Evolutionary conservation across 352 stramenopile species (phyloP).

Genomic region (Phytophthora rubi): DNA sequence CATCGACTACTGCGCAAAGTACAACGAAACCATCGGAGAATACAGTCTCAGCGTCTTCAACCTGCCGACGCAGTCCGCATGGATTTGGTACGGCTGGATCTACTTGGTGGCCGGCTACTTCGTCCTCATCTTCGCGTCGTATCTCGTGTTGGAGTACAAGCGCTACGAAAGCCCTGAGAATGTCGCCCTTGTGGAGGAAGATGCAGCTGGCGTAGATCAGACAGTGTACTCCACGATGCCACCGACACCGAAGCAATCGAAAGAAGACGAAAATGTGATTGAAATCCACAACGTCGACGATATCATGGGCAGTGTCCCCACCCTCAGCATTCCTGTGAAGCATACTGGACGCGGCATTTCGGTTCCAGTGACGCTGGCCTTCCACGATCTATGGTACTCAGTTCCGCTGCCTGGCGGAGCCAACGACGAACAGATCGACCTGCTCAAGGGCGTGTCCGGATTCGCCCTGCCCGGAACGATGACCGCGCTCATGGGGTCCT

Average conservation of each 20-base stretch:
- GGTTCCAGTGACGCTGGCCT: constrained; percentile 42
- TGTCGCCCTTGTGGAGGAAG: constrained; percentile 25
- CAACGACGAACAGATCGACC: constrained; percentile 31
- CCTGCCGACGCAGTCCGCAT: constrained; percentile 47
- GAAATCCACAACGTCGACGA: background rate
- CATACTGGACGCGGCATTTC: constrained; percentile 30
- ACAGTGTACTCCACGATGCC: constrained; percentile 31
- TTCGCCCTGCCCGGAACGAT: constrained; percentile 46
- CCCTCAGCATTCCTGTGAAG: constrained; percentile 21
- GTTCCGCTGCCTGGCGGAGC: constrained; percentile 32
- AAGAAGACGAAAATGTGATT: background rate
- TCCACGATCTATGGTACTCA: constrained; percentile 53
- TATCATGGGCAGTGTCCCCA: background rate
- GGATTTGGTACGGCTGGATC: constrained; percentile 62
- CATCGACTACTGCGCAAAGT: constrained; percentile 57
- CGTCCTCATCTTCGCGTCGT: constrained; percentile 34
- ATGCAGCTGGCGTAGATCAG: constrained; percentile 20
- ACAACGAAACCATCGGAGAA: constrained; percentile 39
- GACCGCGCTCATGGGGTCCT: constrained; percentile 56
- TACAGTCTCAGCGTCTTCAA: constrained; percentile 56
- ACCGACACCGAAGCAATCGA: constrained; percentile 15
- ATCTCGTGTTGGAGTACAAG: constrained; percentile 26
- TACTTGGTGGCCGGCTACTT: constrained; percentile 52
- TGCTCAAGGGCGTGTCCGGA: constrained; percentile 51
- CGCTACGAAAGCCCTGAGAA: constrained; percentile 31